phyloP scores from a whole-genome alignment of 768 basidiomycete species.

The Tylopilus intermedius region DNA sequence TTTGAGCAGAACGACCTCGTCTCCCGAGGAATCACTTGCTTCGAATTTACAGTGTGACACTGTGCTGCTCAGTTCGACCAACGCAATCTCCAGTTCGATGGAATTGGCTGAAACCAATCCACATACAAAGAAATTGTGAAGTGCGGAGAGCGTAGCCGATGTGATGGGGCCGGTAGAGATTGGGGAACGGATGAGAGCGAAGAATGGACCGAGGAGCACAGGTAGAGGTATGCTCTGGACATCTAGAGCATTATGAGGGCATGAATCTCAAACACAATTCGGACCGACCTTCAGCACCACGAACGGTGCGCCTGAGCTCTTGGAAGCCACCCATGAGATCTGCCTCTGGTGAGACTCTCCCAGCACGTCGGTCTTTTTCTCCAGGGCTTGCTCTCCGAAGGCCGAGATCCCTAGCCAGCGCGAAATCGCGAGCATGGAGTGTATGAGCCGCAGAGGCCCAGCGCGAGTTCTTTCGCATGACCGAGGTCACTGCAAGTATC shows the following conservation, averaged over 20 bases:
- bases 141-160: conserved; percentile 81
- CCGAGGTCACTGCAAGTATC: conserved; percentile 84
- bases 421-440: conserved; percentile 56
- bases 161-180: conserved; percentile 97
- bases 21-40: conserved; percentile 93
- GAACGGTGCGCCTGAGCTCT: conserved; percentile 70
- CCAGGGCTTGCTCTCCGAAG: conserved; percentile 57
- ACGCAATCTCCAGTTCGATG: conserved; percentile 54
- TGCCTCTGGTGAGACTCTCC: conserved; percentile 61
- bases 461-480: conserved; percentile 96
- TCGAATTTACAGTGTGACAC: conserved; percentile 98
- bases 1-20: conserved; percentile 90
- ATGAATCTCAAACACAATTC: conserved; percentile 5
- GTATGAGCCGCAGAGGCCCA: conserved; percentile 79
- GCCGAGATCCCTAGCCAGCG: conserved; percentile 70
- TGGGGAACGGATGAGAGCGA: conserved; percentile 88
- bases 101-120: conserved; percentile 61
- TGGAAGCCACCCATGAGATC: conserved; percentile 90
- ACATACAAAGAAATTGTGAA: conserved; percentile 84
- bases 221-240: conserved; percentile 53
- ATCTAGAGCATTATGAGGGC: conserved; percentile 43
- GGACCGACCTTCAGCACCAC: conserved; percentile 58
- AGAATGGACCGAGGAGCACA: conserved; percentile 78
- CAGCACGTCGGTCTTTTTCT: conserved; percentile 37
- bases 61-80: conserved; percentile 81